Conservation (phyloP, 345 rosid genomes). For the Trapa incisa region DNA sequence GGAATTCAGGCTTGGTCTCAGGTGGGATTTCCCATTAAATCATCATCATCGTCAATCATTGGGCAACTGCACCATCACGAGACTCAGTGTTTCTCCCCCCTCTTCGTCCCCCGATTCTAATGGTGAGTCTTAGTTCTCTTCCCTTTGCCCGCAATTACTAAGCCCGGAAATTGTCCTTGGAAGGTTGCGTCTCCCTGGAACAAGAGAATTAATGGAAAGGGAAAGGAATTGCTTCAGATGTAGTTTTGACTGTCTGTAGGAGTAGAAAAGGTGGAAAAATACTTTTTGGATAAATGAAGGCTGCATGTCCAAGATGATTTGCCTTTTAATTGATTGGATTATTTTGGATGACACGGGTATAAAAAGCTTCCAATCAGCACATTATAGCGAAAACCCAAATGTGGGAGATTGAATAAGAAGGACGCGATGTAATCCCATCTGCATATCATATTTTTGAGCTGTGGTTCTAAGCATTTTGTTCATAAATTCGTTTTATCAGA, state of each 20-base stretch:
- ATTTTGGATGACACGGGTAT: not conserved
- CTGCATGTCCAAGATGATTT: not conserved
- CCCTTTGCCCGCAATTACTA: not conserved
- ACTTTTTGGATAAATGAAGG: not conserved
- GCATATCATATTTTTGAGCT: not conserved
- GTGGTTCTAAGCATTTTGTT: not conserved
- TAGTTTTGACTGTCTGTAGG: not conserved
- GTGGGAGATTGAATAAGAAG: not conserved
- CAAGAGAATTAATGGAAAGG: not conserved
- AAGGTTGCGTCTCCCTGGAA: not conserved
- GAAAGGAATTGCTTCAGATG: not conserved
- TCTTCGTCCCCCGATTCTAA: not conserved
- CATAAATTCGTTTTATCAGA: not conserved
- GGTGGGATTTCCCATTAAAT: constrained; percentile 24
- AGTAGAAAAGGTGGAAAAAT: not conserved
- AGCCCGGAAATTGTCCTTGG: not conserved
- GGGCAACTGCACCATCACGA: constrained; percentile 14
- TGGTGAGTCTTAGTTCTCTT: not conserved
- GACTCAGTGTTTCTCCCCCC: constrained; percentile 18
- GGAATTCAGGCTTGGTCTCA: constrained; percentile 34
- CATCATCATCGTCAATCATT: constrained; percentile 19
- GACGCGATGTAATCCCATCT: not conserved
- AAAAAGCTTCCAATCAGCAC: not conserved
- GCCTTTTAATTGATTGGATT: not conserved
- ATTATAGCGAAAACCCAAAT: not conserved